Base-by-base conservation (phyloP, 208 protist genomes). In the Leishmania mexicana region DNA sequence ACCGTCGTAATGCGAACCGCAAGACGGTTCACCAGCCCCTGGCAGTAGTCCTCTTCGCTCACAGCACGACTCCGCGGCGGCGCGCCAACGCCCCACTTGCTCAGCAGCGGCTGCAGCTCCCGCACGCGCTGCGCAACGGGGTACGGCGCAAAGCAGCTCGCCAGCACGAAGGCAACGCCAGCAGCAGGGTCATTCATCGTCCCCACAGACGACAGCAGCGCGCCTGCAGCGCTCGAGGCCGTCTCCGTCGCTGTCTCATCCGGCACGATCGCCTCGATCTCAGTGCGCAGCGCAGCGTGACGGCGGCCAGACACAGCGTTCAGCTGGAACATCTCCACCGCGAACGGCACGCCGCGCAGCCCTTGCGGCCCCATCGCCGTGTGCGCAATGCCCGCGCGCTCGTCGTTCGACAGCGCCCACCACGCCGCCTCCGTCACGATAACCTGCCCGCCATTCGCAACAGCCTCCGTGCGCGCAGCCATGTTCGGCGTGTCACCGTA, bases 371-470 rank as follows among this genome's bases (percentile, higher is more conserved):
- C 88, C n/a, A 92, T 54, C 72, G 60, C 75, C 1, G 58, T 82
- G 72, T 75, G 64, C 51, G 81, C 51, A 40, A 86, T 38, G 68
- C 70, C 3, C 70, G 53, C 86, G 17, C 87, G 90, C 84, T 86
- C 79, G 3, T 21, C 31, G 31, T 85, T 70, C 53, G 83, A 88
- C 42, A 91, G 81, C 19, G 87, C 78, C 82, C 84, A 83, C 78
- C 83, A 91, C 79, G 87, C 78, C 45, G 71, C 53, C 74, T 90
- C 87, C 74, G 88, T 92, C 83, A 89, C 28, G 17, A 94, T 24
- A 31, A 95, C 87, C 87, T 97, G 93, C 57, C 95, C 95, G 54
- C 94, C 95, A 57, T 93, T 85, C 45, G 84, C 91, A 49, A 94
- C 83, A 42, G 85, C 84, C 85, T 95, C 90, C 53, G 95, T 92